phyloP scores from a whole-genome alignment of 345 rosid genomes.

The Dimocarpus longan region DNA sequence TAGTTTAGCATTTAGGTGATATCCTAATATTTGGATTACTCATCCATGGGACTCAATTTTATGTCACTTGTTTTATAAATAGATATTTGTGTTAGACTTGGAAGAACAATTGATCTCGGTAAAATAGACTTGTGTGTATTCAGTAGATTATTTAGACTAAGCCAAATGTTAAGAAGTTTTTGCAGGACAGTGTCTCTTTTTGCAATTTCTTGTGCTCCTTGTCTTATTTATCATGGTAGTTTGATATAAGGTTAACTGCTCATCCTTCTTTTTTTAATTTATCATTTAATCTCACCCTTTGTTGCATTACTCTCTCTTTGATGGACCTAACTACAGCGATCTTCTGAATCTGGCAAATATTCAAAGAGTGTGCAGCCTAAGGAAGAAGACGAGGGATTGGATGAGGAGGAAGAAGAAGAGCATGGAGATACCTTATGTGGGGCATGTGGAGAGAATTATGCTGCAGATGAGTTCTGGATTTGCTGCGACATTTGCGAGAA shows the following conservation, averaged over 20 bases:
- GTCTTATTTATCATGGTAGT: constrained; percentile 1
- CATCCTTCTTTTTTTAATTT: neutral
- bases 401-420: constrained; percentile 58
- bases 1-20: neutral
- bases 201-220: neutral
- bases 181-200: neutral
- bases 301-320: constrained; percentile 7
- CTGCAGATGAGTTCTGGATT: constrained; percentile 81
- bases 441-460: constrained; percentile 82
- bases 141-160: neutral
- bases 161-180: neutral
- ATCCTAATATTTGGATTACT: neutral
- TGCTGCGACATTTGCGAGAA: constrained; percentile 78
- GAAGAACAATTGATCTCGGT: neutral
- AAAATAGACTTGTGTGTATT: neutral
- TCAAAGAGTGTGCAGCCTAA: constrained; percentile 35
- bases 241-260: constrained; percentile 5
- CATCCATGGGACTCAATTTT: neutral
- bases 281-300: neutral
- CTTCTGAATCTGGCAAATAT: constrained; percentile 48
- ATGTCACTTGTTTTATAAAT: neutral
- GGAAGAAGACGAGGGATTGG: constrained; percentile 56
- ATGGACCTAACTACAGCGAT: constrained; percentile 45
- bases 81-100: neutral
- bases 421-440: constrained; percentile 78